Evolutionary conservation across 2,329 filamentous ascomycete genomes (phyloP).

Genomic region (Torrubiellomyces zombiae): DNA sequence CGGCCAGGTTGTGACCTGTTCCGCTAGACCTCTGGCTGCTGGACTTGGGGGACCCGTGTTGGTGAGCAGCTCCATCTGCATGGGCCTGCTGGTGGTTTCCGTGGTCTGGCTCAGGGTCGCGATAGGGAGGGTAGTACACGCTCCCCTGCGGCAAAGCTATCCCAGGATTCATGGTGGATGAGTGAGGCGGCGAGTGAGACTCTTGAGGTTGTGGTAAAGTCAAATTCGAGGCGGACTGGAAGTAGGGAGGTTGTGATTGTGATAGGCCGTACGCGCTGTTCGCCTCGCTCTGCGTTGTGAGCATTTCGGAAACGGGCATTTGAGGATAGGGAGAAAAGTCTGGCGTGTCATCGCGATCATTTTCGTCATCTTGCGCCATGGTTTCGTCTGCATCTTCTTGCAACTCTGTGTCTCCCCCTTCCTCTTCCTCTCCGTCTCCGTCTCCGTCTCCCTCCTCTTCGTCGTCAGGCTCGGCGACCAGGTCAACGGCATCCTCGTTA

Average conservation of each 20-base stretch:
- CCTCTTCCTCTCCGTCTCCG: slow-evolving; percentile 6
- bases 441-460: slow-evolving; percentile 6
- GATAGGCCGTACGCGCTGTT: too few relatives aligned
- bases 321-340: slow-evolving; percentile 12
- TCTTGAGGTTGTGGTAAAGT: slow-evolving; percentile 10
- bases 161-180: slow-evolving; percentile 1
- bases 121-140: slow-evolving; percentile 6
- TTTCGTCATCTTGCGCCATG: slow-evolving; percentile 4
- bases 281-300: too few relatives aligned
- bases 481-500: slow-evolving; percentile 5
- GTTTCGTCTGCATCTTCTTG: slow-evolving; percentile 5
- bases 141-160: slow-evolving; percentile 8
- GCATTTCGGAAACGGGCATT: slow-evolving; percentile 12
- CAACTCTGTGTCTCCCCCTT: too few relatives aligned
- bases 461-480: slow-evolving; percentile 3
- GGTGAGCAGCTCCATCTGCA: background rate
- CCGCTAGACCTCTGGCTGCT: too few relatives aligned
- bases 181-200: slow-evolving; percentile 6
- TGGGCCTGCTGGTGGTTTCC: slow-evolving; percentile 1
- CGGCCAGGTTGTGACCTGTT: too few relatives aligned
- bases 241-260: slow-evolving; percentile 10
- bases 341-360: slow-evolving; percentile 2
- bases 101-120: slow-evolving; percentile 1
- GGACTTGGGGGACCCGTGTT: too few relatives aligned
- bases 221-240: slow-evolving; percentile 11